Evolutionary conservation across 73 alveolate species (phyloP), one percentile per base, ranked within the genome.

Genomic region (Loxodes magnus): DNA sequence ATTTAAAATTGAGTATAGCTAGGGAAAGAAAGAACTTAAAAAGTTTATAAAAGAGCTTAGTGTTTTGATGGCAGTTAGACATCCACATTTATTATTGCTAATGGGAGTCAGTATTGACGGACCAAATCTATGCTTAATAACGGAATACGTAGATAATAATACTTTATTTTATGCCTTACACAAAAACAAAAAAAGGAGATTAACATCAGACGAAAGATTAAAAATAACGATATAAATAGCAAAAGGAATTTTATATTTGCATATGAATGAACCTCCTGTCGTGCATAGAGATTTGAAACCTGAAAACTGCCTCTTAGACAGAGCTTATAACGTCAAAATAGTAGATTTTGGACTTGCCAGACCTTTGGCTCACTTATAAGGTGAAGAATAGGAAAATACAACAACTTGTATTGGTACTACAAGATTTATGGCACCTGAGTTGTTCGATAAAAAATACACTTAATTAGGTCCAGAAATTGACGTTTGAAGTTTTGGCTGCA

Each of bases 361-460:
- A 89, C 79, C 71, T 89, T 31, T 84, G 82, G 80, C 74, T 90
- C 5, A 92, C 77, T 54, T 88, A 88, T 64, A 73, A 89, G 24
- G 63, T 88, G 43, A 72, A 84, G 17, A 85, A 77, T 72, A 78
- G 44, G 44, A 82, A 27, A 97, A 96, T 0, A 71, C 94, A 12
- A 84, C 90, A 64, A 85, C 86, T 72, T 93, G 81, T 52, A 79
- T 95, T 17, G 99, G 99, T 0, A 93, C 99, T 1, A 97, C 99
- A 9, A 59, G 97, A 21, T 93, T 88, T 71, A 93, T 93, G 99
- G 99, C 99, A 1, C 99, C 99, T 3, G 99, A 93, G 69, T 80
- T 88, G 23, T 93, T 79, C 70, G 83, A 81, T 50, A 93, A 90
- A 60, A 29, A 39, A 9, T 25, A 24, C n/a, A 22, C n/a, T 2